Evolutionary conservation across 2,329 filamentous ascomycete species (phyloP).

Genomic region (Raffaelea albimanens): DNA sequence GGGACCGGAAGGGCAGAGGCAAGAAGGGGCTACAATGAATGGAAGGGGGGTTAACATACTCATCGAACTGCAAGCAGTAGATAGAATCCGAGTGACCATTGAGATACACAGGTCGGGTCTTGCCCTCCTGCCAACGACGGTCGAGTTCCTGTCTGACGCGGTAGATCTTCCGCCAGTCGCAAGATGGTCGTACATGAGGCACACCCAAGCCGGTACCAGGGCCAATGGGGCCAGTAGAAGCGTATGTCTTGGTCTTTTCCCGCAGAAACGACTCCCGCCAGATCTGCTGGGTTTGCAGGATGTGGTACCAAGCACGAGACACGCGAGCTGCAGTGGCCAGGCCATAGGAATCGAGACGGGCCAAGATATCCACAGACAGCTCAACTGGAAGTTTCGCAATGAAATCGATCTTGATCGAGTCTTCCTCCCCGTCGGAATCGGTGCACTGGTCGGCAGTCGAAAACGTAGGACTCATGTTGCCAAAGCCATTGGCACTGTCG

Average conservation of each 20-base stretch:
- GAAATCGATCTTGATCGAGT: slow-evolving; percentile 49
- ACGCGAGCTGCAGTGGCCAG: slow-evolving; percentile 41
- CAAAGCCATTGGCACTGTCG: slow-evolving; percentile 19
- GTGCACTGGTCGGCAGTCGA: slow-evolving; percentile 2
- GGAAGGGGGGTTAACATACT: slow-evolving; percentile 44
- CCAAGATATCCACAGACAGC: slow-evolving; percentile 49
- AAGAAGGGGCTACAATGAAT: neutral
- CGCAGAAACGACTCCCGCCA: slow-evolving; percentile 56
- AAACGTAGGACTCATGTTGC: slow-evolving; percentile 10
- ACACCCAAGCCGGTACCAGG: slow-evolving; percentile 49
- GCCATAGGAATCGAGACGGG: slow-evolving; percentile 43
- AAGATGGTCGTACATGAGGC: slow-evolving; percentile 45
- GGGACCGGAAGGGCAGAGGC: slow-evolving; percentile 15
- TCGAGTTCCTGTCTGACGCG: slow-evolving; percentile 67
- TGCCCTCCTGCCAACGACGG: slow-evolving; percentile 68
- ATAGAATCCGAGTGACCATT: slow-evolving; percentile 93
- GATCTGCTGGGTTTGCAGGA: slow-evolving; percentile 45
- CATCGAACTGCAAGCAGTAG: slow-evolving; percentile 96
- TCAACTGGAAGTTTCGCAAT: slow-evolving; percentile 45
- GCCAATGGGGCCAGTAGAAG: slow-evolving; percentile 41
- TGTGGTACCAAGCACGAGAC: slow-evolving; percentile 37
- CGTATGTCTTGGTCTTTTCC: slow-evolving; percentile 51
- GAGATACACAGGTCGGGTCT: slow-evolving; percentile 75
- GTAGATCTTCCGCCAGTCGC: slow-evolving; percentile 83
- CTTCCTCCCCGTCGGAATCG: slow-evolving; percentile 24